Percentiles rank a stretch among this genome's conserved stretches.
Conservation (phyloP, 2,329 filamentous ascomycete genomes). For the Escovopsis sp. region DNA sequence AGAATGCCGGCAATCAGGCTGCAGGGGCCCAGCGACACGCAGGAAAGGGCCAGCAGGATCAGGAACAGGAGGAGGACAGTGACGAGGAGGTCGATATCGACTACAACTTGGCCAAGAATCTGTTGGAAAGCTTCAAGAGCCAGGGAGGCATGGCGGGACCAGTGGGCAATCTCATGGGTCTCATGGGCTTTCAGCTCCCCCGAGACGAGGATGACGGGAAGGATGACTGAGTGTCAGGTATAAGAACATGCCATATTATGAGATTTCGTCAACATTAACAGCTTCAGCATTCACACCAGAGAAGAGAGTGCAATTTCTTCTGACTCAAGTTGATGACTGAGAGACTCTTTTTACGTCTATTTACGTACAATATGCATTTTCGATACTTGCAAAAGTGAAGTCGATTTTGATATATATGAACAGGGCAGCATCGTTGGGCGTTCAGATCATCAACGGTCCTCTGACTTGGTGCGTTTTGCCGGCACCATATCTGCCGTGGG, state of each 20-base stretch:
- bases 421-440: too few relatives aligned
- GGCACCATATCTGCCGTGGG: conserved; percentile 27
- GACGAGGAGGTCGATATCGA: conserved; percentile 60
- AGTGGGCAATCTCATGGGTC: conserved; percentile 69
- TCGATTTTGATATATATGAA: too few relatives aligned
- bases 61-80: conserved; percentile 29
- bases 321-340: too few relatives aligned
- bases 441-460: not conserved
- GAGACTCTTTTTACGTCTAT: too few relatives aligned
- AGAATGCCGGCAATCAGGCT: conserved; percentile 1
- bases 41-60: conserved; percentile 9
- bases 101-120: conserved; percentile 76
- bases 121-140: conserved; percentile 84
- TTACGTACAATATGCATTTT: too few relatives aligned
- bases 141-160: conserved; percentile 79
- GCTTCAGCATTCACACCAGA: too few relatives aligned
- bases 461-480: conserved; percentile 28
- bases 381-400: too few relatives aligned
- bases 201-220: conserved; percentile 53
- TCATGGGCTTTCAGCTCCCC: conserved; percentile 74
- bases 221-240: conserved; percentile 8
- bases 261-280: too few relatives aligned
- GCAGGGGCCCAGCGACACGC: conserved; percentile 2
- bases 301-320: too few relatives aligned
- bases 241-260: too few relatives aligned